Evolutionary conservation across 2,329 filamentous ascomycete genomes (phyloP).

Genomic region (Aspergillus versicolor): DNA sequence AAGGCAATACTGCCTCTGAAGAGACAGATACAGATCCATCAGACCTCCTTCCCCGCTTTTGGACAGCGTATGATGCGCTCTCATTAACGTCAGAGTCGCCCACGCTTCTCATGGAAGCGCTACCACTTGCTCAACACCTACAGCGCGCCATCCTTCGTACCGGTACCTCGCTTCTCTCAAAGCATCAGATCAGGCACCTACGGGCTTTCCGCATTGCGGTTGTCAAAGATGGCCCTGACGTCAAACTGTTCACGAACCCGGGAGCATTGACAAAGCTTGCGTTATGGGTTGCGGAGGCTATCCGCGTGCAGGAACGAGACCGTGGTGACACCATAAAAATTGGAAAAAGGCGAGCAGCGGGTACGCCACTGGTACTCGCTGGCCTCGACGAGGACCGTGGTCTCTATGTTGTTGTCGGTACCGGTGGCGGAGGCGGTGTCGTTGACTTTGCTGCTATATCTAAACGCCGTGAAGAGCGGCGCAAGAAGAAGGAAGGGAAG

Average conservation of each 20-base stretch:
- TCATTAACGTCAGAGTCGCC: conserved; percentile 46
- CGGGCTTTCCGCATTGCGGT: conserved; percentile 92
- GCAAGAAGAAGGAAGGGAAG: conserved; percentile 63
- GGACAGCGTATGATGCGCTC: conserved; percentile 60
- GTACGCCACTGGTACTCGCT: conserved; percentile 85
- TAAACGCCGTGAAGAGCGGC: conserved; percentile 65
- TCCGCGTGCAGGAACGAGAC: conserved; percentile 84
- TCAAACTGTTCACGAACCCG: conserved; percentile 87
- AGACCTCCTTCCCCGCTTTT: conserved; percentile 51
- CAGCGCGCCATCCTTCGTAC: conserved; percentile 92
- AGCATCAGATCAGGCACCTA: conserved; percentile 89
- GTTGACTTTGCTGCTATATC: conserved; percentile 65
- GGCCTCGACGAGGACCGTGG: conserved; percentile 83
- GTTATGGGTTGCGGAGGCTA: conserved; percentile 89
- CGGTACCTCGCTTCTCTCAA: conserved; percentile 85
- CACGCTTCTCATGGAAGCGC: conserved; percentile 65
- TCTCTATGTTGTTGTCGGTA: conserved; percentile 90
- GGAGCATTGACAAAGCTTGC: conserved; percentile 91
- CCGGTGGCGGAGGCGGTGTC: conserved; percentile 79
- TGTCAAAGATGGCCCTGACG: conserved; percentile 91
- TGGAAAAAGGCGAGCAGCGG: conserved; percentile 44
- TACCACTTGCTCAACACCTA: conserved; percentile 83
- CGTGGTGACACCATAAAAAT: conserved; percentile 65
- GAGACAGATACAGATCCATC: conserved; percentile 27
- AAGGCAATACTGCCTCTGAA: conserved; percentile 11